Evolutionary conservation across 768 basidiomycete genomes (phyloP).

Genomic region (Suillus fuscotomentosus): DNA sequence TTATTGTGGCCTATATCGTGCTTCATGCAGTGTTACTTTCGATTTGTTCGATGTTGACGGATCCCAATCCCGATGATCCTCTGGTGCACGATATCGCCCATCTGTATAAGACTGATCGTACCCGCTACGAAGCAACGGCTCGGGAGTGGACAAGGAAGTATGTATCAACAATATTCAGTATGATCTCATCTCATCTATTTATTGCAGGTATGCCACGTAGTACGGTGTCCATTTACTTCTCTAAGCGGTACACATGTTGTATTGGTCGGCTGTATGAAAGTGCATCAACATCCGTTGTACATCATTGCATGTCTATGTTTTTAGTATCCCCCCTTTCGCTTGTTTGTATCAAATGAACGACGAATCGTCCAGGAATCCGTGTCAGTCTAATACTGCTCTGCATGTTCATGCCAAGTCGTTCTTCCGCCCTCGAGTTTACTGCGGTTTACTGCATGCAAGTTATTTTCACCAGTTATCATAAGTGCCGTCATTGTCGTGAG

Average conservation of each 20-base stretch:
- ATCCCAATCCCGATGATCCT: conserved; percentile 99
- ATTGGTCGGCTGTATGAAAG: conserved; percentile 25
- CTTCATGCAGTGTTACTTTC: conserved; percentile 76
- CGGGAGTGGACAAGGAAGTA: conserved; percentile 99
- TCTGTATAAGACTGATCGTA: conserved; percentile 98
- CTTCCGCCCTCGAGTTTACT: background rate
- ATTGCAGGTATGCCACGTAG: conserved; percentile 54
- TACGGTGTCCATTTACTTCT: conserved; percentile 23
- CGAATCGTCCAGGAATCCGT: background rate
- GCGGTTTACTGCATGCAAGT: background rate
- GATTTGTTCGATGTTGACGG: conserved; percentile 99
- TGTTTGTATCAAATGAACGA: conserved; percentile 4
- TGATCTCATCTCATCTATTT: conserved; percentile 5
- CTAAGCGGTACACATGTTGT: conserved; percentile 26
- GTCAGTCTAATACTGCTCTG: background rate
- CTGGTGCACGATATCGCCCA: conserved; percentile 98
- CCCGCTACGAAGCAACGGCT: conserved; percentile 96
- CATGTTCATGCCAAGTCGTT: background rate
- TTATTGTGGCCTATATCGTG: conserved; percentile 4
- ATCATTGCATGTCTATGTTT: conserved; percentile 31
- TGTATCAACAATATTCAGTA: conserved; percentile 26
- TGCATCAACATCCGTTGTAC: conserved; percentile 32
- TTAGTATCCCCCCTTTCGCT: conserved; percentile 29
- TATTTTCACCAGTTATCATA: background rate
- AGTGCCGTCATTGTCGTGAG: background rate